phyloP scores from a whole-genome alignment of 257 asterid genomes.

The Nemophila menziesii region DNA sequence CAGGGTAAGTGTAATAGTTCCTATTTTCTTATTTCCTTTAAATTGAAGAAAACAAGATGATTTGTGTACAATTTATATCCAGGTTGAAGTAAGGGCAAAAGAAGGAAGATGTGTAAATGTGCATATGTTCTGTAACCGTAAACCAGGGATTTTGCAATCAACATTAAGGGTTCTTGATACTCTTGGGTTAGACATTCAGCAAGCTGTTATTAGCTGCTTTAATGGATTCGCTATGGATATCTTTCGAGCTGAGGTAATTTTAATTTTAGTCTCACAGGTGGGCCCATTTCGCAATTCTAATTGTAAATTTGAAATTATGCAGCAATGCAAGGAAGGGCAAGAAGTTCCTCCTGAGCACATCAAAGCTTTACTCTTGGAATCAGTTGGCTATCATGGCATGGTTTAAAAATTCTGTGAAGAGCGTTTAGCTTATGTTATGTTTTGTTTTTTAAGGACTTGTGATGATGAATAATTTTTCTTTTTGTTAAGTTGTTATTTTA shows the following conservation, averaged over 20 bases:
- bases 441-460: no score
- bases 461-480: background rate
- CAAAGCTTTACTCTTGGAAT: constrained; percentile 61
- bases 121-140: constrained; percentile 81
- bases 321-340: constrained; percentile 82
- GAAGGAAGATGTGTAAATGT: constrained; percentile 80
- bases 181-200: constrained; percentile 85
- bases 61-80: constrained; percentile 4
- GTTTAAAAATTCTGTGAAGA: constrained; percentile 16
- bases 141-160: constrained; percentile 72
- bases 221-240: constrained; percentile 82
- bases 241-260: constrained; percentile 73
- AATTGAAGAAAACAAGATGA: background rate
- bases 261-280: no score
- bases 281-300: no score
- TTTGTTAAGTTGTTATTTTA: background rate
- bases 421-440: background rate
- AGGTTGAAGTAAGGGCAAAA: constrained; percentile 73
- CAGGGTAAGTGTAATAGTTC: constrained; percentile 32
- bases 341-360: constrained; percentile 72
- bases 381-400: constrained; percentile 74
- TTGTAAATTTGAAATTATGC: no score
- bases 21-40: background rate
- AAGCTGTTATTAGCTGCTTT: constrained; percentile 95
- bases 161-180: constrained; percentile 73